Evolutionary conservation across 164 flowering plant species (phyloP).

Genomic region (Annona squamosa): DNA sequence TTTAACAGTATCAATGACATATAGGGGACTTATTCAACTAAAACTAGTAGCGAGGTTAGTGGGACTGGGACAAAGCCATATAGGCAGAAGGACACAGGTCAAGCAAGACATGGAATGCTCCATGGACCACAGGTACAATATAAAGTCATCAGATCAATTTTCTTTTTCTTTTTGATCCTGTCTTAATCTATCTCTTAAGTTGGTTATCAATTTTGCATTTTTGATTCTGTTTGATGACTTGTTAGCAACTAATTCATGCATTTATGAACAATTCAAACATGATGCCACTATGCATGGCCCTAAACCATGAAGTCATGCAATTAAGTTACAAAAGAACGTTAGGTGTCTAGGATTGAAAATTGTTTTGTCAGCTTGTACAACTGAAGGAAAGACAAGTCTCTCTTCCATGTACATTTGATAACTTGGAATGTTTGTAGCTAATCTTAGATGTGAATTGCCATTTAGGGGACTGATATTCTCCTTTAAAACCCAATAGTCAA

Average conservation of each 20-base stretch:
- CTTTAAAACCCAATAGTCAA: too few species aligned
- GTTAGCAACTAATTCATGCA: not conserved
- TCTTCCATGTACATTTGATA: not conserved
- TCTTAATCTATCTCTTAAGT: not conserved
- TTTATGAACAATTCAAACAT: conserved; percentile 59
- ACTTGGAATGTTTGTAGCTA: too few species aligned
- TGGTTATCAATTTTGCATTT: not conserved
- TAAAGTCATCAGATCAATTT: not conserved
- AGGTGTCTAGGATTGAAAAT: conserved; percentile 86
- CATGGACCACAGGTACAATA: conserved; percentile 84
- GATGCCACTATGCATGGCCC: conserved; percentile 95
- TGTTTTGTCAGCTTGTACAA: conserved; percentile 84
- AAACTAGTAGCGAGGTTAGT: conserved; percentile 92
- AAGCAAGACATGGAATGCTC: conserved; percentile 87
- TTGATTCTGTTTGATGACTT: not conserved
- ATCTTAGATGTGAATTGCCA: too few species aligned
- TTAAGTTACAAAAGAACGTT: conserved; percentile 87
- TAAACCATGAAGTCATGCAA: conserved; percentile 92
- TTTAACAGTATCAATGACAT: not conserved
- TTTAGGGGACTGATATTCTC: too few species aligned
- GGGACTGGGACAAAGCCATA: conserved; percentile 93
- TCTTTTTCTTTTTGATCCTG: not conserved
- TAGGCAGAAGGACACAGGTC: conserved; percentile 77
- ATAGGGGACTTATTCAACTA: conserved; percentile 96
- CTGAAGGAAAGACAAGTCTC: conserved; percentile 83